Evolutionary conservation across 2,329 filamentous ascomycete species (phyloP).

Genomic region (Calonectria pteridis): DNA sequence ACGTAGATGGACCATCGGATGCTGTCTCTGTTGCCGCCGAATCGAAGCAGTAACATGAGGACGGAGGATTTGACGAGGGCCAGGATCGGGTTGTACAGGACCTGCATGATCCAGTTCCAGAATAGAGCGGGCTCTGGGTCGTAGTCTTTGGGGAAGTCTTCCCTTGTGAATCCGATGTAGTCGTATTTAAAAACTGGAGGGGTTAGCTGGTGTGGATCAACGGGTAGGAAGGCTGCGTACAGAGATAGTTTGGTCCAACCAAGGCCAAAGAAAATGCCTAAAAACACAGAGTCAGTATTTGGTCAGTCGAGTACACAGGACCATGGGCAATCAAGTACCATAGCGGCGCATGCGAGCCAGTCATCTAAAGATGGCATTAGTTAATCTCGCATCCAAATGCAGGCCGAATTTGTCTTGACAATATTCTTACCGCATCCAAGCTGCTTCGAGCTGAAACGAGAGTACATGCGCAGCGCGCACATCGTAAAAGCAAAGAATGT

Average conservation of each 20-base stretch:
- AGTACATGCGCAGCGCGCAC: constrained; percentile 33
- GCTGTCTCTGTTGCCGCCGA: constrained; percentile 45
- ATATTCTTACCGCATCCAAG: constrained; percentile 32
- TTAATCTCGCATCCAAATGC: background rate
- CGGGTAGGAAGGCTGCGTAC: background rate
- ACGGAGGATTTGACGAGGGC: constrained; percentile 60
- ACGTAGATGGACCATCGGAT: constrained; percentile 44
- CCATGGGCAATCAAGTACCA: constrained; percentile 15
- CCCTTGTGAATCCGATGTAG: constrained; percentile 31
- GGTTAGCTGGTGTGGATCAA: background rate
- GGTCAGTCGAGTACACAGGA: too few species aligned
- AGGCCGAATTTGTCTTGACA: background rate
- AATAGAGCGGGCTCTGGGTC: constrained; percentile 33
- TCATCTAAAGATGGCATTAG: constrained; percentile 25
- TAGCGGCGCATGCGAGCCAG: constrained; percentile 32
- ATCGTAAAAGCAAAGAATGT: constrained; percentile 31
- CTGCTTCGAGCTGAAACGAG: constrained; percentile 33
- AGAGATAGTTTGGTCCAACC: constrained; percentile 34
- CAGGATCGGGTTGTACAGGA: constrained; percentile 59
- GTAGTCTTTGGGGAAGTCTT: constrained; percentile 25
- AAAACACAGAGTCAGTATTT: background rate
- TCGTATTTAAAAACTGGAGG: constrained; percentile 32
- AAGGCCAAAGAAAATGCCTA: constrained; percentile 33
- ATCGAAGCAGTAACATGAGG: constrained; percentile 59
- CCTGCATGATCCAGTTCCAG: constrained; percentile 41